Evolutionary conservation across 116 monocot genomes (phyloP), one percentile per base, ranked within the genome.

Genomic region (Trichopus zeylanicus): DNA sequence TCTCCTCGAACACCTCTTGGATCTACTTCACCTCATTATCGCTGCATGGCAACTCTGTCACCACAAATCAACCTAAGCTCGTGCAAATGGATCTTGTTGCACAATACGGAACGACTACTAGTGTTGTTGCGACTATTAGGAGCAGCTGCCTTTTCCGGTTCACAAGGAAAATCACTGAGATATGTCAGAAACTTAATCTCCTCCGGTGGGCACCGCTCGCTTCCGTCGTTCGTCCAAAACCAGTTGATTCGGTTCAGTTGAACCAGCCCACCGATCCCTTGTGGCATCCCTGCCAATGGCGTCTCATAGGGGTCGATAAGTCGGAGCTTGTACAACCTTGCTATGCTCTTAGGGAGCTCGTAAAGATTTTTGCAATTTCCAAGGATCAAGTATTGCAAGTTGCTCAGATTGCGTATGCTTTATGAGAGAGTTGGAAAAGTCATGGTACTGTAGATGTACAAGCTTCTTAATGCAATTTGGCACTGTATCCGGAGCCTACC

Each of bases 381-480:
- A 3, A 73, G 33, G 19, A 19, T 39, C 18, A 73, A 55, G 26
- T 19, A 51, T 24, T 61, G 67, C 3, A 73, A 47, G 18, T 61
- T 55, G 12, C 26, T 12, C 6, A 73, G 46, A 7, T 51, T 58
- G 5, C 53, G 24, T 7, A 73, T 73, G 19, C 32, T 19, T 6
- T 55, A 81, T 52, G 1, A 12, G 26, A 0, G 63, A 55, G 6
- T 4, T 0, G 2, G 29, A 26, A 1, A 75, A 30, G 35, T 74
- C 26, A 2, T 75, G 12, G 16, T 59, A 65, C 6, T 63, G 39
- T 7, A 81, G 64, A 30, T 81, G 74, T 8, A 75, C 51, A 12
- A 81, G 60, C 12, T 64, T 38, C 15, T 58, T 70, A 7, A 81
- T 48, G 10, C 55, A 57, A 0, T 63, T 23, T 0, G 71, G 72